These are phyloP conservation scores for Otatea glauca DNA, from an alignment of 176 grass and related monocot genomes.

Conservation along the genomic window DNA sequence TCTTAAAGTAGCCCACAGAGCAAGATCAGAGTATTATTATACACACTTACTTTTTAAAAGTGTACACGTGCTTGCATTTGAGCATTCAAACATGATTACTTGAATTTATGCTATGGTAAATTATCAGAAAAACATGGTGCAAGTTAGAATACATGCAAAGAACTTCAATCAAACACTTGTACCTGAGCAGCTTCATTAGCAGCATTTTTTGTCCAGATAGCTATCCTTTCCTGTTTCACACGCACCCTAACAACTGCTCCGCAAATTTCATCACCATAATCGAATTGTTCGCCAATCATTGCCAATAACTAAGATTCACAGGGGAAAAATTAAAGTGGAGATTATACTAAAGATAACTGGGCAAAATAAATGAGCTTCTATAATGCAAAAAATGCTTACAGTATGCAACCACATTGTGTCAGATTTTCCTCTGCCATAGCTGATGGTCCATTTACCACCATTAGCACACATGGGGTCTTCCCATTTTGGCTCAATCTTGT, in stretches of 20 bases:
- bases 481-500: constrained; percentile 98
- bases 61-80: background rate
- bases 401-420: constrained; percentile 93
- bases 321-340: background rate
- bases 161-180: constrained; percentile 18
- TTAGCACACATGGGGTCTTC: constrained; percentile 95
- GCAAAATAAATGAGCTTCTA: background rate
- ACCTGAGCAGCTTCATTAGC: constrained; percentile 94
- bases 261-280: constrained; percentile 95
- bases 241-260: constrained; percentile 86
- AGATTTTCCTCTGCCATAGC: constrained; percentile 75
- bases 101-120: background rate
- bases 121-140: background rate
- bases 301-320: constrained; percentile 65
- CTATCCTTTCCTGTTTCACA: constrained; percentile 81
- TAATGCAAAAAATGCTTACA: constrained; percentile 48
- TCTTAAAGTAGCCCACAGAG: background rate
- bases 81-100: background rate
- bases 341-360: background rate
- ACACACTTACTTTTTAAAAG: background rate
- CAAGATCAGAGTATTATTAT: constrained; percentile 7
- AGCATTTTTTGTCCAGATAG: constrained; percentile 95
- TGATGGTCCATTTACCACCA: constrained; percentile 97
- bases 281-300: constrained; percentile 96
- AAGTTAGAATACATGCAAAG: background rate